Evolutionary conservation across 176 grass and related monocot genomes (phyloP).

Genomic region (Raddia guianensis): DNA sequence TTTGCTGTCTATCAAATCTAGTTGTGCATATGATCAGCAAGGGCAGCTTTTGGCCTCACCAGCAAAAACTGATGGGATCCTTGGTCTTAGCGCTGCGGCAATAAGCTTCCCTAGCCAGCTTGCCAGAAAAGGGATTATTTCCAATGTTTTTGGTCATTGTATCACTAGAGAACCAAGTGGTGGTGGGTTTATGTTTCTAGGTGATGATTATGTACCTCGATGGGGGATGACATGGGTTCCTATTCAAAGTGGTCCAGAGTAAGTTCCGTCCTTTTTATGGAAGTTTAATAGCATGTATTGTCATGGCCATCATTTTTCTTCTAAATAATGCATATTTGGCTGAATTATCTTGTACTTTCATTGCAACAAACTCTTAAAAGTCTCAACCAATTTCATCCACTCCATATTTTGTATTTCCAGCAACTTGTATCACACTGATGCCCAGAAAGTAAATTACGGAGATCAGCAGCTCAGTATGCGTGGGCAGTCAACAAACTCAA

Average conservation of each 20-base stretch:
- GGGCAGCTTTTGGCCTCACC: slow-evolving; percentile 90
- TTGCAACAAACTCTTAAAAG: slow-evolving; percentile 8
- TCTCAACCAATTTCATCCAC: neutral
- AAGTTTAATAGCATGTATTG: slow-evolving; percentile 12
- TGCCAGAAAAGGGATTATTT: slow-evolving; percentile 79
- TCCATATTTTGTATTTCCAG: slow-evolving; percentile 45
- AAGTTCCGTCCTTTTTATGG: slow-evolving; percentile 43
- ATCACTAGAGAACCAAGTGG: slow-evolving; percentile 75
- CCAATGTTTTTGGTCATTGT: slow-evolving; percentile 91
- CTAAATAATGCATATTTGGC: slow-evolving; percentile 18
- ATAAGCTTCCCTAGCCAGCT: slow-evolving; percentile 88
- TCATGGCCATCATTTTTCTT: neutral
- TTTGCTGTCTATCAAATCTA: slow-evolving; percentile 43
- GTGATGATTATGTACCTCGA: slow-evolving; percentile 85
- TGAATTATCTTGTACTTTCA: neutral
- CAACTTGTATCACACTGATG: slow-evolving; percentile 66
- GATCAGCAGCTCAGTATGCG: slow-evolving; percentile 46
- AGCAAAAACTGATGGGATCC: slow-evolving; percentile 96
- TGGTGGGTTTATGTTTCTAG: slow-evolving; percentile 91
- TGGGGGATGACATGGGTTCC: slow-evolving; percentile 91
- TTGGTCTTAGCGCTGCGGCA: slow-evolving; percentile 83
- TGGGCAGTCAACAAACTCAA: slow-evolving; percentile 47
- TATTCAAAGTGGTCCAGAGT: slow-evolving; percentile 62
- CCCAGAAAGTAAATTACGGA: slow-evolving; percentile 73
- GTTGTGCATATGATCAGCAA: slow-evolving; percentile 99